Conservation (phyloP, 148 eudicot genomes). For the Camellia lanceoleosa region DNA sequence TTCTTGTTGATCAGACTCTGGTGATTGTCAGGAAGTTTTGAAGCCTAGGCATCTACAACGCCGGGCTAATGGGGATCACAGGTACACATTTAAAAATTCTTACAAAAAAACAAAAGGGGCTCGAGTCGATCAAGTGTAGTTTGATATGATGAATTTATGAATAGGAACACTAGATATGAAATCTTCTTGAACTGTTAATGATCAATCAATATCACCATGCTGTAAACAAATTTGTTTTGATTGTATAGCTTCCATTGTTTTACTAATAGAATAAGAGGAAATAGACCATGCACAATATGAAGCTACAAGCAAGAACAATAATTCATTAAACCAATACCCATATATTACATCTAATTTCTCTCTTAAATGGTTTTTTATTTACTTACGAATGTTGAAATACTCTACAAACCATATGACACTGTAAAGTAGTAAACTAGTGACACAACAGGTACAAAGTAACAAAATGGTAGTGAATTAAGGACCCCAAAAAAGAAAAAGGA, state of each 20-base stretch:
- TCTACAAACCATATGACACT: not conserved
- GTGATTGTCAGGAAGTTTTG: constrained; percentile 16
- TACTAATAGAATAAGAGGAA: not conserved
- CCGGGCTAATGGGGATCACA: not conserved
- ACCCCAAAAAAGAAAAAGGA: not conserved
- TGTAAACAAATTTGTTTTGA: not conserved
- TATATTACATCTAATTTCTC: not conserved
- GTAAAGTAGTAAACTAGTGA: not conserved
- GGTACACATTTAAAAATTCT: not conserved
- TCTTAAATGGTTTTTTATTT: not conserved
- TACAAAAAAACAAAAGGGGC: not conserved
- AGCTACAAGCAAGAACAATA: not conserved
- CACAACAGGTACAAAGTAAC: not conserved
- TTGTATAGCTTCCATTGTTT: not conserved
- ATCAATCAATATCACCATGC: not conserved
- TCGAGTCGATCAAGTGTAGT: not conserved
- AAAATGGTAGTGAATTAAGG: not conserved
- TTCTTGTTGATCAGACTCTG: constrained; percentile 12
- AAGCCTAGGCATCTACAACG: constrained; percentile 2
- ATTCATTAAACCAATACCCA: not conserved
- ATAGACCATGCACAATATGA: not conserved
- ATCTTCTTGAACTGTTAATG: not conserved
- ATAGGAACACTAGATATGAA: not conserved
- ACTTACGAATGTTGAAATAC: constrained; percentile 6
- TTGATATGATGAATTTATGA: not conserved